These are phyloP conservation scores for Saturnispora sanitii DNA, from an alignment of 805 yeast species.

Conservation along the genomic window DNA sequence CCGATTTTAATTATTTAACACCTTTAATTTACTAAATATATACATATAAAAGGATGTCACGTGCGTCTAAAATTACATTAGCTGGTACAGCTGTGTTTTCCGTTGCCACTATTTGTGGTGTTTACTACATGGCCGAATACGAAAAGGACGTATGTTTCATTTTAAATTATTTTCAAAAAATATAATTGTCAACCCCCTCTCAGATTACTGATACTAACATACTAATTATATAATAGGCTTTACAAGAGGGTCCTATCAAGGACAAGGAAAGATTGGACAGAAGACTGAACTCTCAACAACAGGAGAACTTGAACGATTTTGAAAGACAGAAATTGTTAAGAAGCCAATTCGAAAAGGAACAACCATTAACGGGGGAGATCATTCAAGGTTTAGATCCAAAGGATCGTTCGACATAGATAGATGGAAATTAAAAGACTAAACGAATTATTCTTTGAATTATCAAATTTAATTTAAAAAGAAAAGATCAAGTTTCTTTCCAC, in stretches of 20 bases:
- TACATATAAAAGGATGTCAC: constrained; percentile 43
- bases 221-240: constrained; percentile 32
- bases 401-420: too few species aligned
- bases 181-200: background rate
- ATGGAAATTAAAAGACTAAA: too few species aligned
- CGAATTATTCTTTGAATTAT: too few species aligned
- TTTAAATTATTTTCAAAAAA: too few species aligned
- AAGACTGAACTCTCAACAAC: constrained; percentile 30
- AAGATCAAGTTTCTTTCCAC: too few species aligned
- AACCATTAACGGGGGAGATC: constrained; percentile 52
- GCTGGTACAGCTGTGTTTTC: constrained; percentile 48
- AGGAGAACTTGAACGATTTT: constrained; percentile 57
- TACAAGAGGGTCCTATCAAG: constrained; percentile 76
- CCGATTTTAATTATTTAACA: background rate
- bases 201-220: constrained; percentile 2
- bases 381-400: constrained; percentile 31
- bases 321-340: constrained; percentile 51
- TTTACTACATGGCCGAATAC: constrained; percentile 56
- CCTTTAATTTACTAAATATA: background rate
- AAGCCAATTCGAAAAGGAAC: constrained; percentile 46
- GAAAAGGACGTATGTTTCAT: constrained; percentile 53
- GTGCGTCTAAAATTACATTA: constrained; percentile 69
- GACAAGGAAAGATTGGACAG: constrained; percentile 61
- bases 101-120: constrained; percentile 53
- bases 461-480: too few species aligned